Percentiles rank a stretch among this genome's conserved stretches.
These are phyloP conservation scores for Vachellia collinsii DNA, from an alignment of 306 rosid species.

Conservation along the genomic window DNA sequence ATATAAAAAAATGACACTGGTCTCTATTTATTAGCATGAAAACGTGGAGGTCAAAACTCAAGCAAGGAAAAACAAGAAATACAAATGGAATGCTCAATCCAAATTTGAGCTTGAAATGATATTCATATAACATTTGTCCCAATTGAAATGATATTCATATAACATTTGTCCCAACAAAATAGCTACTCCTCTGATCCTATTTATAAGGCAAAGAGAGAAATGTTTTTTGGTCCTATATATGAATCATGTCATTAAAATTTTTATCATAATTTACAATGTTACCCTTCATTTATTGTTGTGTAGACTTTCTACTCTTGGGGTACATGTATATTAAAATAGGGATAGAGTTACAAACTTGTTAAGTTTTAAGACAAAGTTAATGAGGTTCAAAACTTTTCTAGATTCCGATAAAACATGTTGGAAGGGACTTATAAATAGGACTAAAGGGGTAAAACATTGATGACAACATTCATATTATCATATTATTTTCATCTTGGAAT, in stretches of 20 bases:
- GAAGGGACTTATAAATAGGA: no score
- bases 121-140: not conserved
- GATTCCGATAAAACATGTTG: no score
- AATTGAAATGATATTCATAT: not conserved
- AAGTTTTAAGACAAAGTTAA: no score
- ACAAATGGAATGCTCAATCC: not conserved
- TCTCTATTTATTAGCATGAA: not conserved
- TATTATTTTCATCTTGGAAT: not conserved
- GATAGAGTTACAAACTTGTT: no score
- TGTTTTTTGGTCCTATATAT: no score
- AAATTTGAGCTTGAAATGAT: not conserved
- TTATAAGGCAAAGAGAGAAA: no score
- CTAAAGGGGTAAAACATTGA: not conserved
- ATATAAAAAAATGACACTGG: not conserved
- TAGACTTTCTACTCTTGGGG: no score
- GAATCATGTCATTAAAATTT: no score
- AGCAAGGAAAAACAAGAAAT: not conserved
- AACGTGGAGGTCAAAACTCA: not conserved
- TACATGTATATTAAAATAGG: no score
- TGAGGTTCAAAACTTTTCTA: no score
- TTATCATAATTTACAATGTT: no score
- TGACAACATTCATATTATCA: not conserved
- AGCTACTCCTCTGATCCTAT: not conserved
- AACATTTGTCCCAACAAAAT: not conserved
- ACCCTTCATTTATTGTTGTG: no score